phyloP scores from a whole-genome alignment of 768 basidiomycete genomes.

The Suillus paluster region DNA sequence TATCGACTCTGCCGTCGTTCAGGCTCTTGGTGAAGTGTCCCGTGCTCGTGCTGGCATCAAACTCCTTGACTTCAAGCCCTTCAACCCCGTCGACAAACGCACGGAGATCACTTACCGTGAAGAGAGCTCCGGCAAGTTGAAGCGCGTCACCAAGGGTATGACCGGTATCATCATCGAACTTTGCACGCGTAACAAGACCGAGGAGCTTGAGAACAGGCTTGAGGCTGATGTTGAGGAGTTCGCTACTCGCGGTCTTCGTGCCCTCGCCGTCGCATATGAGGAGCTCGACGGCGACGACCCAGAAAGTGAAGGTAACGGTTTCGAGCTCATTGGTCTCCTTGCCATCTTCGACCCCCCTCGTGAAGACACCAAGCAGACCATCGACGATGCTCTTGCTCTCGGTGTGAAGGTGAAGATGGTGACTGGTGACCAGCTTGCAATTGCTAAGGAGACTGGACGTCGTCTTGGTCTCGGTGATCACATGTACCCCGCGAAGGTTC shows the following conservation, averaged over 20 bases:
- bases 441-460: slow-evolving; percentile 98
- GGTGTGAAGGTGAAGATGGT: slow-evolving; percentile 99
- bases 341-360: slow-evolving; percentile 98
- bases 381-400: slow-evolving; percentile 93
- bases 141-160: slow-evolving; percentile 99
- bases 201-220: slow-evolving; percentile 87
- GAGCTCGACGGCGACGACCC: slow-evolving; percentile 83
- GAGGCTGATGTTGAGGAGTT: slow-evolving; percentile 97
- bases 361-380: slow-evolving; percentile 98
- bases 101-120: slow-evolving; percentile 98
- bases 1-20: slow-evolving; percentile 87
- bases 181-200: slow-evolving; percentile 96
- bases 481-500: slow-evolving; percentile 99
- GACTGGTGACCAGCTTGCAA: slow-evolving; percentile 99
- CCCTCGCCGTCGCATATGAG: slow-evolving; percentile 94
- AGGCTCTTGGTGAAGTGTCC: slow-evolving; percentile 69
- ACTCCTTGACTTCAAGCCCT: slow-evolving; percentile 98
- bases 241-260: slow-evolving; percentile 92
- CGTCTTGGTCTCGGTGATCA: slow-evolving; percentile 98
- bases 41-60: slow-evolving; percentile 92
- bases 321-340: slow-evolving; percentile 96
- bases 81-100: slow-evolving; percentile 99
- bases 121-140: slow-evolving; percentile 91
- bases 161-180: slow-evolving; percentile 98
- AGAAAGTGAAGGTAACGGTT: slow-evolving; percentile 93